Evolutionary conservation across 139 green algal genomes (phyloP), one percentile per base, ranked within the genome.

Genomic region (Microglena sp.): DNA sequence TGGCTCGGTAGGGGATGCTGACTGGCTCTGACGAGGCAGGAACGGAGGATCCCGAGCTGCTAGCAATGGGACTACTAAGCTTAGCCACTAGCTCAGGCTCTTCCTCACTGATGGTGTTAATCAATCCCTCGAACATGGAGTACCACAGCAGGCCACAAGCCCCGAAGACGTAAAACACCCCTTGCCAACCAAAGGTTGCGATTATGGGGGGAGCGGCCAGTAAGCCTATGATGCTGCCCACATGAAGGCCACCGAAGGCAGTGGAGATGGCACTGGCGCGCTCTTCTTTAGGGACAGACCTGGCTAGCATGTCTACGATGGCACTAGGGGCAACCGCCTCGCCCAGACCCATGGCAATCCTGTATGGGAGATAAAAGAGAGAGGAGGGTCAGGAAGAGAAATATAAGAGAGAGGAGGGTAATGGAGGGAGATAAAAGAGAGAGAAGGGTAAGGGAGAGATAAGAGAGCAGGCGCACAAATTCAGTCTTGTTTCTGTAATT

Each of bases 221-320:
- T 32, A 96, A 78, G 26, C 92, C 89, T 8, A 91, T 33, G 54
- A 97, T 84, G 66, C 60, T 84, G 46, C 94, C 94, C 5, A 96
- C 78, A 69, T 98, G 91, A 56, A 99, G 84, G 6, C 92, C 94
- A n/a, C 75, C 80, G 79, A 98, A 98, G 33, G 95, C 81, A 59
- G 91, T 88, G 30, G 82, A 82, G 3, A 92, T 86, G 18, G 92
- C 86, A 2, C 87, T 76, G 1, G 87, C 86, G 29, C 93, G 81
- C 76, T 97, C 81, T 0, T 70, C 32, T 0, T 73, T 45, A 0
- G 84, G 81, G 7, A 96, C 80, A 11, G 70, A 69, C 27, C 84
- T 86, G 0, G 93, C 85, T 31, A 97, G 78, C 33, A 99, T 85
- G 74, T 99, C 93, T 7, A 87, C 92, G 18, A 86, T 87, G 22